A percentile compares a stretch with the other conserved stretches of the same genome.
Conservation (phyloP, 345 rosid genomes). For the Arabidopsis suecica region DNA sequence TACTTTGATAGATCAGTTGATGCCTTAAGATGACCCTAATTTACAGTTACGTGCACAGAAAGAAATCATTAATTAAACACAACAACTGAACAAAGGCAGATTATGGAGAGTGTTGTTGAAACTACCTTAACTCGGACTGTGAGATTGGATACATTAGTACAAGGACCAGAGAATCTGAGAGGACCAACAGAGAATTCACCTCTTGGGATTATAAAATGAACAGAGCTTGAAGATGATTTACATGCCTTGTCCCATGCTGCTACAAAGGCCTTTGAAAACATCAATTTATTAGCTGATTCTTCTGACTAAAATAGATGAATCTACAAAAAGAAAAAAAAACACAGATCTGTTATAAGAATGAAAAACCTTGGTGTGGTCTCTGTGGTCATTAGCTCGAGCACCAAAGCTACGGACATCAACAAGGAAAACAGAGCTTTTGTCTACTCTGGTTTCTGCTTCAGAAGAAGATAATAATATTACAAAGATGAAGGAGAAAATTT, state of each 20-base stretch:
- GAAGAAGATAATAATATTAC: constrained; percentile 23
- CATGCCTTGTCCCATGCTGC: constrained; percentile 70
- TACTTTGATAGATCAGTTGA: constrained; percentile 41
- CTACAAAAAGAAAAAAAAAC: background rate
- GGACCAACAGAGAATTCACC: constrained; percentile 46
- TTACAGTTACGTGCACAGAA: constrained; percentile 39
- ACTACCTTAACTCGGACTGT: constrained; percentile 40
- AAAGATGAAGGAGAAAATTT: constrained; percentile 19
- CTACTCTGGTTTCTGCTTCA: constrained; percentile 17
- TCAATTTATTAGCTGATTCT: constrained; percentile 32
- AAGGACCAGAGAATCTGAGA: constrained; percentile 54
- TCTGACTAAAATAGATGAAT: background rate
- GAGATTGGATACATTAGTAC: constrained; percentile 47
- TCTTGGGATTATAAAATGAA: constrained; percentile 50
- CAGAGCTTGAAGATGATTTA: constrained; percentile 44
- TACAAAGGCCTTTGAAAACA: constrained; percentile 49
- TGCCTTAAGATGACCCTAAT: constrained; percentile 55
- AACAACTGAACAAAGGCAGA: background rate
- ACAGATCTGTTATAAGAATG: background rate
- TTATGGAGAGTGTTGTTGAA: background rate
- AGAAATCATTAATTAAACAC: constrained; percentile 26
- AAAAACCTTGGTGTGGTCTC: constrained; percentile 42
- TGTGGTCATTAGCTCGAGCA: constrained; percentile 46
- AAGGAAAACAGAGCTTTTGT: constrained; percentile 34
- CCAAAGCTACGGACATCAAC: constrained; percentile 48